These are phyloP conservation scores for Fennellomyces sp. DNA, from an alignment of 371 early-diverging fungal genomes.

Conservation along the genomic window DNA sequence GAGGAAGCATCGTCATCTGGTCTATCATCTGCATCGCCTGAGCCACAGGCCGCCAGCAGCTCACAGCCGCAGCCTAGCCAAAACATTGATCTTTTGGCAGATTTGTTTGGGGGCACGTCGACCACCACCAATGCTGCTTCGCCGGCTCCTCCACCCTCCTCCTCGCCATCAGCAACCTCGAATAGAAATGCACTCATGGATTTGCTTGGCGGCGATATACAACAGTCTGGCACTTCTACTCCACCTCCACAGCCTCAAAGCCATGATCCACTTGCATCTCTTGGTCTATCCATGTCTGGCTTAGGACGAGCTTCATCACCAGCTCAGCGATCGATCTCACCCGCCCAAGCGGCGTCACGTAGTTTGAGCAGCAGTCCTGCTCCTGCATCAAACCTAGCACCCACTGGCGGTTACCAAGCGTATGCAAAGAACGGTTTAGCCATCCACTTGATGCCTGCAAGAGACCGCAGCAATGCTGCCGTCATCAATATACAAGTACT, in stretches of 20 bases:
- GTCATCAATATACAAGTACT: slow-evolving; percentile 70
- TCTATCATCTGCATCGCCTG: slow-evolving; percentile 31
- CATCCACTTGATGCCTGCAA: slow-evolving; percentile 70
- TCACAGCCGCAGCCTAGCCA: slow-evolving; percentile 33
- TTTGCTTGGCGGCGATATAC: slow-evolving; percentile 31
- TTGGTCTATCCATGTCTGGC: slow-evolving; percentile 10
- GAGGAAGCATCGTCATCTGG: slow-evolving; percentile 33
- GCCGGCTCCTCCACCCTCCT: slow-evolving; percentile 33
- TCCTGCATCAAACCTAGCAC: slow-evolving; percentile 3
- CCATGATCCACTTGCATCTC: slow-evolving; percentile 17
- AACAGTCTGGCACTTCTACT: not conserved
- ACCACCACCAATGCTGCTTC: slow-evolving; percentile 18
- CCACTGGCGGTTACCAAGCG: slow-evolving; percentile 53
- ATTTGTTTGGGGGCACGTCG: slow-evolving; percentile 58
- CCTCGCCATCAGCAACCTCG: slow-evolving; percentile 34
- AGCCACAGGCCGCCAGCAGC: slow-evolving; percentile 21
- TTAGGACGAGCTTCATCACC: slow-evolving; percentile 5
- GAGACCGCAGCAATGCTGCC: slow-evolving; percentile 58
- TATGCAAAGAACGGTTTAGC: slow-evolving; percentile 79
- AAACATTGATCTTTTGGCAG: slow-evolving; percentile 79
- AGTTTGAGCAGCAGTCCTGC: slow-evolving; percentile 25
- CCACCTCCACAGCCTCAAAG: slow-evolving; percentile 1
- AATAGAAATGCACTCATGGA: slow-evolving; percentile 31
- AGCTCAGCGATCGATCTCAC: not conserved
- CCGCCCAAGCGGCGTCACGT: not conserved